Conservation (phyloP, 108 stramenopile species). For the Pseudonitzschia delicatissima region DNA sequence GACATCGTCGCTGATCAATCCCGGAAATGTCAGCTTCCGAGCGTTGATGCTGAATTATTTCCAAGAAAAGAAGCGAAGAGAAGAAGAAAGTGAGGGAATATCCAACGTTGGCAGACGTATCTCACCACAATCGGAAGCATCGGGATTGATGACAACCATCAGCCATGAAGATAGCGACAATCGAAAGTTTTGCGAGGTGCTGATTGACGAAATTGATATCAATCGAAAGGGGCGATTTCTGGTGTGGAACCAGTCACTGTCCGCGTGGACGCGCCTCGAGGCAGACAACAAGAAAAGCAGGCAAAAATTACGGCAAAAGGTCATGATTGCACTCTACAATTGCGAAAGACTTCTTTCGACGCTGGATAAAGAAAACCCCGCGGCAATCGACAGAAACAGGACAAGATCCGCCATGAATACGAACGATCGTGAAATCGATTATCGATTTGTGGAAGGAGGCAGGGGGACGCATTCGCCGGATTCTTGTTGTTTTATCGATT, state of each 20-base stretch:
- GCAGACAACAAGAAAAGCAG: background rate
- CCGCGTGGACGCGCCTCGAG: background rate
- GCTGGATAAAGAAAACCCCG: too few species aligned
- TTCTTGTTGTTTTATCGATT: too few species aligned
- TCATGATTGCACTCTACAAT: background rate
- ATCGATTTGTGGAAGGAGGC: too few species aligned
- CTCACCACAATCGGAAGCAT: background rate
- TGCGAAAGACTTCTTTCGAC: too few species aligned
- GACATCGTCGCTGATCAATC: background rate
- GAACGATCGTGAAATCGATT: too few species aligned
- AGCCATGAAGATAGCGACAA: background rate
- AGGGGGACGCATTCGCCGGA: too few species aligned
- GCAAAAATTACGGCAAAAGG: background rate
- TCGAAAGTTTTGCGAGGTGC: background rate
- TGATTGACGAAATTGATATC: background rate
- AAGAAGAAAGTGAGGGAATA: background rate
- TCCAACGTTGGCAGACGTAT: background rate
- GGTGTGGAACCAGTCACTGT: background rate
- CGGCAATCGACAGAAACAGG: too few species aligned
- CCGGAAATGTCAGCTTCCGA: background rate
- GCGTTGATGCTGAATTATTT: background rate
- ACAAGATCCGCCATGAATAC: too few species aligned
- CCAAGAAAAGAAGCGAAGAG: background rate
- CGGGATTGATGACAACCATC: too few species aligned
- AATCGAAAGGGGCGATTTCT: background rate